Evolutionary conservation across 108 stramenopile genomes (phyloP).

Genomic region (Conticribra guillardii): DNA sequence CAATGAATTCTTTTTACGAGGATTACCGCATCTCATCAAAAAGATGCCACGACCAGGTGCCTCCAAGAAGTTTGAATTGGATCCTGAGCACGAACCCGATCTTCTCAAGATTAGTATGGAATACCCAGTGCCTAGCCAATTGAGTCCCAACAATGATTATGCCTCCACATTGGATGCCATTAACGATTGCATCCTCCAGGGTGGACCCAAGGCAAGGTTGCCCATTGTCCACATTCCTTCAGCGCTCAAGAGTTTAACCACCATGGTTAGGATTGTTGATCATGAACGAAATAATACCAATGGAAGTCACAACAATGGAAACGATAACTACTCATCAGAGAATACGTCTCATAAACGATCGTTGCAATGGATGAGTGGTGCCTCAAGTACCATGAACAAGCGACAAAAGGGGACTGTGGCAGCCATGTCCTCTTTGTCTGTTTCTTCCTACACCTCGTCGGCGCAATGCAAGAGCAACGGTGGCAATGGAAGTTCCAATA

Average conservation of each 20-base stretch:
- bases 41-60: conserved; percentile 42
- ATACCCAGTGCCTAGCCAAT: conserved; percentile 50
- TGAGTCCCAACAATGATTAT: conserved; percentile 12
- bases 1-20: conserved; percentile 37
- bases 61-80: conserved; percentile 36
- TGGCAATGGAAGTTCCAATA: not conserved
- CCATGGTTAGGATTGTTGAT: no score
- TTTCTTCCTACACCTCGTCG: not conserved
- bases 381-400: not conserved
- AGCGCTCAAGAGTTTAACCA: not conserved
- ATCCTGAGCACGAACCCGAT: conserved; percentile 59
- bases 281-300: no score
- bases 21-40: conserved; percentile 7
- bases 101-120: conserved; percentile 56
- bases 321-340: not conserved
- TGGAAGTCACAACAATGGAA: no score
- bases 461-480: not conserved
- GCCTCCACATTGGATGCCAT: conserved; percentile 32
- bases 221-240: conserved; percentile 26
- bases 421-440: not conserved
- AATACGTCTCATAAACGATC: not conserved
- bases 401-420: not conserved
- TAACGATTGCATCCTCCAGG: conserved; percentile 48
- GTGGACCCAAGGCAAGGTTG: conserved; percentile 68
- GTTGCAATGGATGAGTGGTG: not conserved